A percentile compares a stretch with the other conserved stretches of the same genome.
Conservation (phyloP, 1,284 basidiomycete species). For the Coniferiporia weirii region DNA sequence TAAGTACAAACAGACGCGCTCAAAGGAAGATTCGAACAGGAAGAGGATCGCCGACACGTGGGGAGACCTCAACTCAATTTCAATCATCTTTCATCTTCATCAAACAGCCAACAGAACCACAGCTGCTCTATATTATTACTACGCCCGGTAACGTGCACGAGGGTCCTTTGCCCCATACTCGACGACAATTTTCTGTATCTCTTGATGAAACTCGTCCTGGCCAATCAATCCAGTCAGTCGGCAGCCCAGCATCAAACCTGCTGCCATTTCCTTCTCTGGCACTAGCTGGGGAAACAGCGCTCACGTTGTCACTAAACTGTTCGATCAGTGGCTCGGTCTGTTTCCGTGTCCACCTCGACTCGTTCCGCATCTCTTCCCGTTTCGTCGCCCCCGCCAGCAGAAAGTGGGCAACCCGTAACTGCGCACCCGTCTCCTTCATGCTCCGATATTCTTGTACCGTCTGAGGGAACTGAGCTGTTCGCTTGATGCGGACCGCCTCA, state of each 20-base stretch:
- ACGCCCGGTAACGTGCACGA: background rate
- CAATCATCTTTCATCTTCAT: background rate
- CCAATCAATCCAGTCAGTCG: background rate
- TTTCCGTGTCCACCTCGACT: conserved; percentile 50
- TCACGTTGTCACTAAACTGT: conserved; percentile 37
- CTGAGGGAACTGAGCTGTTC: conserved; percentile 46
- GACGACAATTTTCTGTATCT: conserved; percentile 16
- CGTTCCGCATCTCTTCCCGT: conserved; percentile 44
- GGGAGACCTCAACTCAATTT: background rate
- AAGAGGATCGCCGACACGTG: background rate
- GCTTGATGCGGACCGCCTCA: conserved; percentile 30
- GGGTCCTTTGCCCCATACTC: conserved; percentile 19
- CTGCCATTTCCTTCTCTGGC: background rate
- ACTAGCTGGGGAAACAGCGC: conserved; percentile 20
- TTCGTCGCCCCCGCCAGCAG: conserved; percentile 33
- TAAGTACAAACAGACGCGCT: background rate
- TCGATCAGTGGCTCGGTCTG: conserved; percentile 38
- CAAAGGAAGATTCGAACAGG: background rate
- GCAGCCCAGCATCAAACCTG: background rate
- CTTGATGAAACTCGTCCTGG: conserved; percentile 18
- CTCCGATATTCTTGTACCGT: conserved; percentile 39
- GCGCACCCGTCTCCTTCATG: conserved; percentile 39
- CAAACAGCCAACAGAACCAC: background rate
- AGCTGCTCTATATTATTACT: background rate
- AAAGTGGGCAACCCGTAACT: conserved; percentile 49